A percentile compares a stretch with the other conserved stretches of the same genome.
Conservation (phyloP, 2,329 filamentous ascomycete genomes). For the Nigrograna mackinnonii region DNA sequence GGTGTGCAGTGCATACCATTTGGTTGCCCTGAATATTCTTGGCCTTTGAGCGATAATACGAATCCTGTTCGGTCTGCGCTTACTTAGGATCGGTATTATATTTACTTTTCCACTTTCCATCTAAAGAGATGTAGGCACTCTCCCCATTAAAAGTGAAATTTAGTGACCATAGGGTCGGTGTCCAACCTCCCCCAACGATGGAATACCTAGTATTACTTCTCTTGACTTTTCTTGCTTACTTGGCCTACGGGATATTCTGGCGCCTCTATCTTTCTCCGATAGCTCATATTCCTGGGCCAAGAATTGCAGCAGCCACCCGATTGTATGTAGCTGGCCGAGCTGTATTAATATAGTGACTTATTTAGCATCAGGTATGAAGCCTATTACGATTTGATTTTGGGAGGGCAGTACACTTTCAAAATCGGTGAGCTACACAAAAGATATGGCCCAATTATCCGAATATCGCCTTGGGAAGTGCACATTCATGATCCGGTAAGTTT, state of each 20-base stretch:
- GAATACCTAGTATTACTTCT: neutral
- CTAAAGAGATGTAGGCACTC: too few relatives aligned
- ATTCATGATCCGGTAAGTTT: constrained; percentile 9
- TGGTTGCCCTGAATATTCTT: too few relatives aligned
- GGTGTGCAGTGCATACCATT: too few relatives aligned
- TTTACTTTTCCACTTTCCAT: too few relatives aligned
- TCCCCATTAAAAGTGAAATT: too few relatives aligned
- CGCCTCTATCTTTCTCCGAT: neutral
- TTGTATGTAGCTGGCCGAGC: neutral
- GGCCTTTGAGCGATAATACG: too few relatives aligned
- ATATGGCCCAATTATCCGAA: constrained; percentile 15
- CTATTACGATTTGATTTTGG: constrained; percentile 5
- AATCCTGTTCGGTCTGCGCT: too few relatives aligned
- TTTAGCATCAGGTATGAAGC: constrained; percentile 5
- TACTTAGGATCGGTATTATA: too few relatives aligned
- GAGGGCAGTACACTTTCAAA: constrained; percentile 32
- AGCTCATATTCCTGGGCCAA: neutral
- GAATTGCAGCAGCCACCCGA: neutral
- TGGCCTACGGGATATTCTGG: neutral
- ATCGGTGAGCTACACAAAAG: constrained; percentile 31
- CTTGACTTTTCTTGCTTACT: neutral
- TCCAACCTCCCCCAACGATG: too few relatives aligned
- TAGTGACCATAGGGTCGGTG: too few relatives aligned
- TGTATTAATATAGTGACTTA: neutral
- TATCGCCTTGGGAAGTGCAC: constrained; percentile 13